Conservation (phyloP, 2,329 filamentous ascomycete species). For the Arachnomyces sp. region DNA sequence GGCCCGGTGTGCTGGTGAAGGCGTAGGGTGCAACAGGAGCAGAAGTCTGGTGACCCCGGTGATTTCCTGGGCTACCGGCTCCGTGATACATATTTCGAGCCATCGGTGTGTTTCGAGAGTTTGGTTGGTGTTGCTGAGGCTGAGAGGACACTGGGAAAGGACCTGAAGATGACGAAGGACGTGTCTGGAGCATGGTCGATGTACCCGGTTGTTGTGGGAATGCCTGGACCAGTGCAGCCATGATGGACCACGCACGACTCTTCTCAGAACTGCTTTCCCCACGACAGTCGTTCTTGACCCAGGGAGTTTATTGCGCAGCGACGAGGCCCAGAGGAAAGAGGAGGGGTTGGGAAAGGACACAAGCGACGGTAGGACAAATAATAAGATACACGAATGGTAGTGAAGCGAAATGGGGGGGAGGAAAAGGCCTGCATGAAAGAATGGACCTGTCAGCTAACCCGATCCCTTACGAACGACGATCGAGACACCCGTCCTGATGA, state of each 20-base stretch:
- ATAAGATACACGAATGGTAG: neutral
- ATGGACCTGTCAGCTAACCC: neutral
- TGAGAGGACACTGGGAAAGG: slow-evolving; percentile 24
- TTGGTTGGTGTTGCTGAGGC: slow-evolving; percentile 38
- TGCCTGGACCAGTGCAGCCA: slow-evolving; percentile 79
- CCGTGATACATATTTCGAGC: slow-evolving; percentile 18
- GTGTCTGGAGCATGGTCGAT: slow-evolving; percentile 67
- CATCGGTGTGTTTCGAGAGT: slow-evolving; percentile 20
- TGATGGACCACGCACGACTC: slow-evolving; percentile 38
- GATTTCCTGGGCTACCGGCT: slow-evolving; percentile 33
- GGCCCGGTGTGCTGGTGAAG: slow-evolving; percentile 62
- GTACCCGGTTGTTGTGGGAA: slow-evolving; percentile 69
- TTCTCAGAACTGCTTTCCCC: slow-evolving; percentile 15
- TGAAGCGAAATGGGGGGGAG: neutral
- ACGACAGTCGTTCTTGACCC: slow-evolving; percentile 14
- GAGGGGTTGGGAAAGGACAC: slow-evolving; percentile 14
- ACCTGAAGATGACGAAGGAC: slow-evolving; percentile 55
- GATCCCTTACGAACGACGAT: neutral
- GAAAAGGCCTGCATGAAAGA: slow-evolving; percentile 2
- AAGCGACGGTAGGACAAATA: slow-evolving; percentile 1
- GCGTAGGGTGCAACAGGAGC: slow-evolving; percentile 67
- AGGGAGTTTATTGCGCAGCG: slow-evolving; percentile 10
- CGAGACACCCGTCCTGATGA: slow-evolving; percentile 1
- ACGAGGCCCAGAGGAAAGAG: slow-evolving; percentile 9
- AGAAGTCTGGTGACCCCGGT: slow-evolving; percentile 51